Evolutionary conservation across 257 asterid species (phyloP).

Genomic region (Lithospermum erythrorhizon): DNA sequence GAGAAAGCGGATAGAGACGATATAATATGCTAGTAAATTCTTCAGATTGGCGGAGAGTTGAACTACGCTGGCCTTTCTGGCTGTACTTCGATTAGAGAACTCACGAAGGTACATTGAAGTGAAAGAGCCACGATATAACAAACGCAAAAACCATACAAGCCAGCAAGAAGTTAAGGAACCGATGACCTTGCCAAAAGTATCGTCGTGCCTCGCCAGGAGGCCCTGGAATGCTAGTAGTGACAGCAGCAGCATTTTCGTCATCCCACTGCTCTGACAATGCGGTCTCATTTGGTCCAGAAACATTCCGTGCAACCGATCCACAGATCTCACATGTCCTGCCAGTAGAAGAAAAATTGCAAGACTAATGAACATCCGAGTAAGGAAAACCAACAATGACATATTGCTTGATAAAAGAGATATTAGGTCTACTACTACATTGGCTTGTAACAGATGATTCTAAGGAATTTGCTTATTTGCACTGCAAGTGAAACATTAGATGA

Average conservation of each 20-base stretch:
- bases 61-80: neutral
- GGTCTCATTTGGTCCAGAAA: slow-evolving; percentile 27
- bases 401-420: neutral
- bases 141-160: slow-evolving; percentile 87
- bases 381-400: neutral
- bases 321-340: slow-evolving; percentile 75
- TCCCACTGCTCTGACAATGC: slow-evolving; percentile 34
- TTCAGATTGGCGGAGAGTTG: neutral
- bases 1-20: neutral
- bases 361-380: neutral
- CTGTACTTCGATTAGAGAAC: neutral
- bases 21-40: neutral
- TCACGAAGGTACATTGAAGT: slow-evolving; percentile 62
- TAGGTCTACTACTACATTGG: neutral
- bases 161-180: slow-evolving; percentile 57
- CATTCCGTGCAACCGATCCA: slow-evolving; percentile 58
- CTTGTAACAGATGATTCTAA: neutral
- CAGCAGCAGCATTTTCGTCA: slow-evolving; percentile 20
- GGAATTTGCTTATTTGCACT: neutral
- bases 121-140: slow-evolving; percentile 79
- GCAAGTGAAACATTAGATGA: neutral
- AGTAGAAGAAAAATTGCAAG: neutral
- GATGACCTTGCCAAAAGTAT: slow-evolving; percentile 68
- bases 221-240: slow-evolving; percentile 12
- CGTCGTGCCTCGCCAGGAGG: slow-evolving; percentile 30